Evolutionary conservation across 768 basidiomycete genomes (phyloP).

Genomic region (Hebeloma cylindrosporum): DNA sequence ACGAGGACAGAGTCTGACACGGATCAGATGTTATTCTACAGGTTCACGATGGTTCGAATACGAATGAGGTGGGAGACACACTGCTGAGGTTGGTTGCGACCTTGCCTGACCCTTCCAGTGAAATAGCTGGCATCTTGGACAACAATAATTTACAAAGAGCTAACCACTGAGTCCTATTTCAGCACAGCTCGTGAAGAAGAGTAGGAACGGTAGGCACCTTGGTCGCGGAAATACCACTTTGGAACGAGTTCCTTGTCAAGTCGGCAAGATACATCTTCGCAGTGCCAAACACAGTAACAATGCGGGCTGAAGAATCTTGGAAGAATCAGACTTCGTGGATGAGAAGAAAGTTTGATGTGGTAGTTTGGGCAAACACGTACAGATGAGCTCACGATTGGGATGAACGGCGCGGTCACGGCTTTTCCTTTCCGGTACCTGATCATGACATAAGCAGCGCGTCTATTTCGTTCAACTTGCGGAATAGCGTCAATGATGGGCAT

Average conservation of each 20-base stretch:
- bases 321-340: not conserved
- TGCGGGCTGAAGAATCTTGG: not conserved
- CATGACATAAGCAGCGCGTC: slow-evolving; percentile 13
- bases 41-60: not conserved
- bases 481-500: too few relatives aligned
- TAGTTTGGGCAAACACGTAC: too few relatives aligned
- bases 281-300: not conserved
- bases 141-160: slow-evolving; percentile 62
- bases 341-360: slow-evolving; percentile 4
- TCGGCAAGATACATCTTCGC: slow-evolving; percentile 62
- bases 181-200: slow-evolving; percentile 8
- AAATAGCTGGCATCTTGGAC: slow-evolving; percentile 44
- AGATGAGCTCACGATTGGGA: not conserved
- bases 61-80: slow-evolving; percentile 32
- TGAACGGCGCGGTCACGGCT: not conserved
- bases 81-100: slow-evolving; percentile 63
- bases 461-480: slow-evolving; percentile 3
- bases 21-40: slow-evolving; percentile 1
- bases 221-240: slow-evolving; percentile 60
- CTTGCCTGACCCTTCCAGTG: slow-evolving; percentile 35
- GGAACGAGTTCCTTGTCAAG: slow-evolving; percentile 72
- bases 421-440: slow-evolving; percentile 2
- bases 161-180: slow-evolving; percentile 54
- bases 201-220: slow-evolving; percentile 43
- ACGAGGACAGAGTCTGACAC: slow-evolving; percentile 64